A percentile compares a stretch with the other conserved stretches of the same genome.
Conservation (phyloP, 164 flowering plant species). For the Magnolia sinica region DNA sequence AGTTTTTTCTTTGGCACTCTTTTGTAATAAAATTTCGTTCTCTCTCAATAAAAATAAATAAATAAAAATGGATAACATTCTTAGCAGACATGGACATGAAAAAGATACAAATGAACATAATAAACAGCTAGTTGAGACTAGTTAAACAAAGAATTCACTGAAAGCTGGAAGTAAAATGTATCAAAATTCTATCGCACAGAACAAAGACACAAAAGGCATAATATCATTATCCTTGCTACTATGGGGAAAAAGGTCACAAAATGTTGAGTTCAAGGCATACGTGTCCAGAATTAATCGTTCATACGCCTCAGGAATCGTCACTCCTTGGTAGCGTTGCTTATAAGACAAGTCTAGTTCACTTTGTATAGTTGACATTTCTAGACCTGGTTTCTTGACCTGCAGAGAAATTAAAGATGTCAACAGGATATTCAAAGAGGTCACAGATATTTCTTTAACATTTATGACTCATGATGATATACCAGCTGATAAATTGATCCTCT, state of each 20-base stretch:
- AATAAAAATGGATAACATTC: too few relatives aligned
- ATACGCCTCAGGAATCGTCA: conserved; percentile 86
- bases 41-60: too few relatives aligned
- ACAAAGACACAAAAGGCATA: neutral
- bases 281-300: conserved; percentile 95
- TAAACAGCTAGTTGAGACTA: neutral
- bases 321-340: conserved; percentile 74
- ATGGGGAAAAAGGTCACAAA: neutral
- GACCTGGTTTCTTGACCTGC: conserved; percentile 95
- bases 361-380: conserved; percentile 84
- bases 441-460: too few relatives aligned
- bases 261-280: conserved; percentile 35
- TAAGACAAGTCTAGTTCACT: conserved; percentile 94
- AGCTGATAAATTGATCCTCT: too few relatives aligned
- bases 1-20: too few relatives aligned
- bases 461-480: too few relatives aligned
- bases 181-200: neutral
- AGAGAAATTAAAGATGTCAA: neutral
- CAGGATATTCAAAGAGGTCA: too few relatives aligned
- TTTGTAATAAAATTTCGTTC: too few relatives aligned
- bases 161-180: neutral
- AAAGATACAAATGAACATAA: too few relatives aligned
- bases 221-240: neutral
- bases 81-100: too few relatives aligned
- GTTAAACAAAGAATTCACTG: neutral